phyloP scores from a whole-genome alignment of 805 yeast species.

The Candida ponderosae region DNA sequence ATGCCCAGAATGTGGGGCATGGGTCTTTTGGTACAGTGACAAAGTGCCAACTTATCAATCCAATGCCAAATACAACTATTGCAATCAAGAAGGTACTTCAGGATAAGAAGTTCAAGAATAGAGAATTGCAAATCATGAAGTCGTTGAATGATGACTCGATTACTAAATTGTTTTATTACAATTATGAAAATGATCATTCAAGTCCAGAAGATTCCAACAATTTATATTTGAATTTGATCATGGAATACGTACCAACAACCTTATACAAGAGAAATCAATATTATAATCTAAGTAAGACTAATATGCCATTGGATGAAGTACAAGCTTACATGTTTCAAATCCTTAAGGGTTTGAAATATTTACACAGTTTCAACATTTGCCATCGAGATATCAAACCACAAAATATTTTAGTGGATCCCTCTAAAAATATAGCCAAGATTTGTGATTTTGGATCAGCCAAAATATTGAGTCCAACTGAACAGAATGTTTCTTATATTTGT shows the following conservation, averaged over 20 bases:
- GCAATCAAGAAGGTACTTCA: constrained; percentile 96
- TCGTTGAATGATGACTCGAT: constrained; percentile 78
- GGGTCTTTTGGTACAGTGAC: constrained; percentile 99
- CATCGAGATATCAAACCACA: constrained; percentile 94
- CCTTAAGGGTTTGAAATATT: constrained; percentile 69
- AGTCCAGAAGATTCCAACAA: constrained; percentile 29
- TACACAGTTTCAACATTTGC: constrained; percentile 74
- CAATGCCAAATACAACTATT: constrained; percentile 53
- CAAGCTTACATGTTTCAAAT: constrained; percentile 77
- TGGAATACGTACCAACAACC: constrained; percentile 95
- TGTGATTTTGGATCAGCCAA: constrained; percentile 98
- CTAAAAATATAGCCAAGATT: constrained; percentile 74
- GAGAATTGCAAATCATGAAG: constrained; percentile 96
- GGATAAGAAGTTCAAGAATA: constrained; percentile 86
- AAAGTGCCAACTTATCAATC: constrained; percentile 69
- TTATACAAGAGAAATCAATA: constrained; percentile 85
- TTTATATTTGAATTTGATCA: constrained; percentile 78
- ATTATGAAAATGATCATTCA: constrained; percentile 59
- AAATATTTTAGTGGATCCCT: constrained; percentile 80
- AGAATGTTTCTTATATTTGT: constrained; percentile 93
- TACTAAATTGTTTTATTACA: constrained; percentile 81
- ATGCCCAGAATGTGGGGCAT: constrained; percentile 89
- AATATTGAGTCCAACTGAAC: constrained; percentile 80
- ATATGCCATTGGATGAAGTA: constrained; percentile 87
- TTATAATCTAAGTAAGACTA: constrained; percentile 61